phyloP scores from a whole-genome alignment of 1,284 basidiomycete species.

The Melampsora americana region DNA sequence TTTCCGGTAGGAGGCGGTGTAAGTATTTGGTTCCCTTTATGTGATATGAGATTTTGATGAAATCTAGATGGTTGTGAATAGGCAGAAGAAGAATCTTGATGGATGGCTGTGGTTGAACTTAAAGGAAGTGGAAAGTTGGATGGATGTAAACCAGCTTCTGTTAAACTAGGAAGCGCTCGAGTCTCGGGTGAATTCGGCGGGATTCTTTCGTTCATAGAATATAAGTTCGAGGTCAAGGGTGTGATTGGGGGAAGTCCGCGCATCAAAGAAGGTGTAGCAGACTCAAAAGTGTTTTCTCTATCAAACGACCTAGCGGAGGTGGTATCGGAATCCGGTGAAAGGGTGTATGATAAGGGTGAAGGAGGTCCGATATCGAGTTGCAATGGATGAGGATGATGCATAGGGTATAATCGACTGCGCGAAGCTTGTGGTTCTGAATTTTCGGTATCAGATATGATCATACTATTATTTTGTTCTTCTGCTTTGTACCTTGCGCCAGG shows the following conservation, averaged over 20 bases:
- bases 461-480: not conserved
- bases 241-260: not conserved
- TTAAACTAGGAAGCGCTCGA: not conserved
- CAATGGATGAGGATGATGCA: not conserved
- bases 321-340: not conserved
- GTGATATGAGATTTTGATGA: not conserved
- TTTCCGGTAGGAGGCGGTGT: not conserved
- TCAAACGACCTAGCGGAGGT: not conserved
- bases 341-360: not conserved
- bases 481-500: not conserved
- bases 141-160: slow-evolving; percentile 14
- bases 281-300: not conserved
- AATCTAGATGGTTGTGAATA: not conserved
- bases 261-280: not conserved
- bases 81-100: not conserved
- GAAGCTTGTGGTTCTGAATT: not conserved
- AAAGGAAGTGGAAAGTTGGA: slow-evolving; percentile 20
- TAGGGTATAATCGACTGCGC: not conserved
- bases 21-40: not conserved
- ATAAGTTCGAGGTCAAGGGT: not conserved
- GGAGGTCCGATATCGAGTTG: slow-evolving; percentile 6
- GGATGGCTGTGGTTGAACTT: not conserved
- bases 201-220: not conserved
- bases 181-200: not conserved
- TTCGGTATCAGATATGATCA: not conserved